Base-by-base conservation (phyloP, 2,329 filamentous ascomycete genomes). In the Trematosphaeria pertusa region DNA sequence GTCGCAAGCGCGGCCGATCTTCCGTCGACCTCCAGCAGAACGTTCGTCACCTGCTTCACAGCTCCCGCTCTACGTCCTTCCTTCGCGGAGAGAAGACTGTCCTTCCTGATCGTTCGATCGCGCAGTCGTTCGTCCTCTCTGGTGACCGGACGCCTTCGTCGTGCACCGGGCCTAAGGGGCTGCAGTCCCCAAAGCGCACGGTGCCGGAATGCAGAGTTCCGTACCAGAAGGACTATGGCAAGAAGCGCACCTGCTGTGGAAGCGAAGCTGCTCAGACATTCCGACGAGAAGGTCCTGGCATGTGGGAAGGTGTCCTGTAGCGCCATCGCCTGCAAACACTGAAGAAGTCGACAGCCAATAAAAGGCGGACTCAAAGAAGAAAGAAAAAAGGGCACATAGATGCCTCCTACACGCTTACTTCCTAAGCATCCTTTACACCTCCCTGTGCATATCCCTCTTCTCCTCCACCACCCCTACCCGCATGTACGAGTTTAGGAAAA, bases 161-260 rank as follows among this genome's bases (percentile, higher is more conserved):
- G 22, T 19, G 50, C 41, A 54, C 52, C 21, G 64, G 62, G 44
- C 54, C 53, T 21, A 73, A 73, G 59, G 70, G 69, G 50, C 67
- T 69, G 65, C 70, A 69, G 59, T 69, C 57, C 60, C 73, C 64
- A 48, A 72, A 62, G 64, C 65, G 56, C 65, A 73, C 57, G 49
- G 70, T 58, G 46, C 67, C 58, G 69, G 78, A 69, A 61, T 49
- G 68, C 69, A 46, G 76, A 70, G 45, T 73, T 74, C 44, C 75
- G 59, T 61, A 80, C 22, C 73, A 77, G 50, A 74, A 71, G 43
- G 70, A 74, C 35, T 77, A 77, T 54, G 77, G 80, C 56, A 76
- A 81, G 52, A 89, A 89, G 74, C 81, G 86, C 58, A 77, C 87
- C 28, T 87, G 86, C 73, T 88, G 84, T 71, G 81, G 84, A 34